Evolutionary conservation across 768 basidiomycete species (phyloP), one percentile per base, ranked within the genome.

Genomic region (Hysterangium stoloniferum): DNA sequence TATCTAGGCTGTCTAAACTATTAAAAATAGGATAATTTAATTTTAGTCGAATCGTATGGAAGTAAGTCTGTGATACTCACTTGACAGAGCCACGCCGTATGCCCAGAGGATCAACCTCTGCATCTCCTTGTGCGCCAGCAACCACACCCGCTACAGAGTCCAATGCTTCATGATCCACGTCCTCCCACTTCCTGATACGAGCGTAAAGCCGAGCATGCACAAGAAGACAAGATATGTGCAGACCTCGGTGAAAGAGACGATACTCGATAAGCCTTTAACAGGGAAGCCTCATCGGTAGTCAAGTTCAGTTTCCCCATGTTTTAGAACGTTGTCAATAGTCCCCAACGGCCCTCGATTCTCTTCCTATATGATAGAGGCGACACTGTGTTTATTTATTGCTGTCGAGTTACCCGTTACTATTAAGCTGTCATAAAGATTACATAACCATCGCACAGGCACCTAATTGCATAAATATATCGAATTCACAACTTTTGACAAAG

Each of bases 221-320:
- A 53, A n/a, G 17, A 45, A 52, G 15, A 37, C 13, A 2, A 52
- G 12, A 53, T 15, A 35, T 34, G 22, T 12, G 55, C 71, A 59
- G 74, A 90, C 87, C 72, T 80, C 31, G 94, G 93, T 33, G 76
- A 70, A 35, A 91, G 69, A 19, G 80, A 80, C 11, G 84, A 82
- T 38, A 98, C 76, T 54, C 82, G 84, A 62, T 98, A 98, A 2
- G 87, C 76, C 68, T 92, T 92, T 52, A 98, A 78, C 35, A 98
- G 67, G 9, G 84, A 68, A 7, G 80, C 86, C 64, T 93, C 89
- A 64, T 93, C 90, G 24, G 83, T 73, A 41, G 81, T 73, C 57
- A 87, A 75, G 60, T 80, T 82, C 51, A 82, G 70, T 57, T 74
- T 78, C 25, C 77, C 76, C 79, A 83, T 82, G 27, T 19, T 22